Evolutionary conservation across 139 green algal species (phyloP).

Genomic region (Tetradesmus lagerheimii): DNA sequence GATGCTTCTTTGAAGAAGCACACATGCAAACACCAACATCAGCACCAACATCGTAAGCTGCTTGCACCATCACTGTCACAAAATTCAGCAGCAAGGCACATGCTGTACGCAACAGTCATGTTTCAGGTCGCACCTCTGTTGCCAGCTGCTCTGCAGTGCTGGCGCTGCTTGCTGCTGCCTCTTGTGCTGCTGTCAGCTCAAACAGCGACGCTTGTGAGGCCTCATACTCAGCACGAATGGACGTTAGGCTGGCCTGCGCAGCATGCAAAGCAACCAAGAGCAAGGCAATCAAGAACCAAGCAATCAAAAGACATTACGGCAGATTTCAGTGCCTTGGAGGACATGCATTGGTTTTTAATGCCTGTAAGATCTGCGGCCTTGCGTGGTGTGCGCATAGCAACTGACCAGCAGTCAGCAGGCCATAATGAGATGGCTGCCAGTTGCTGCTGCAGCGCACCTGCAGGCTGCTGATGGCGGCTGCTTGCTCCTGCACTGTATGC

Average conservation of each 20-base stretch:
- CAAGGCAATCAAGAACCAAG: too few relatives aligned
- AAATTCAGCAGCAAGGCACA: neutral
- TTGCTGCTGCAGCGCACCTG: neutral
- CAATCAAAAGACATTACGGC: too few relatives aligned
- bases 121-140: neutral
- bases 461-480: conserved; percentile 3
- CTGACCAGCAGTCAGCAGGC: too few relatives aligned
- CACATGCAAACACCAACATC: too few relatives aligned
- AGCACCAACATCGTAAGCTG: too few relatives aligned
- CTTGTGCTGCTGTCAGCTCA: conserved; percentile 24
- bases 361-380: too few relatives aligned
- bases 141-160: conserved; percentile 41
- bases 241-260: neutral
- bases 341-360: too few relatives aligned
- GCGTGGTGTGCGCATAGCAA: neutral
- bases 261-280: neutral
- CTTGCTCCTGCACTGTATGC: conserved; percentile 6
- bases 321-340: too few relatives aligned
- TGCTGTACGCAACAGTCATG: too few relatives aligned
- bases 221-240: neutral
- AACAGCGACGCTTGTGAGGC: conserved; percentile 8
- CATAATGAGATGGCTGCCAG: too few relatives aligned
- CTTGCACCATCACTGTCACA: too few relatives aligned
- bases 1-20: too few relatives aligned
- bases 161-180: conserved; percentile 33